Evolutionary conservation across 2,329 filamentous ascomycete species (phyloP), one percentile per base, ranked within the genome.

Genomic region (Colletotrichum liaoningense): DNA sequence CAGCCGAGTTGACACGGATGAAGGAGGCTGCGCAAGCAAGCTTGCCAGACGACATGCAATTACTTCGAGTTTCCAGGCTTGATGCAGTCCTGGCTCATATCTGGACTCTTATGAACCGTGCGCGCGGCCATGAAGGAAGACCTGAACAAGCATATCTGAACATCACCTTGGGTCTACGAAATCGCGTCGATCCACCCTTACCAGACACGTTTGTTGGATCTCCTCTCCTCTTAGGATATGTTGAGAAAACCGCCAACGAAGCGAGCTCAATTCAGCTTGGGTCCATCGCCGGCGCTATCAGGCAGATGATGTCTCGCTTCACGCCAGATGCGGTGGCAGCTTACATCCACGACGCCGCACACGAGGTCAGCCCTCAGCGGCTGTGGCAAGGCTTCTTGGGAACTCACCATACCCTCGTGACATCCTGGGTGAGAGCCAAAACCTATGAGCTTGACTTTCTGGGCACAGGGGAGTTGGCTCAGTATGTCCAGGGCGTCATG

Each of bases 381-480:
- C 73, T 88, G 19, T 88, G 86, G 87, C 83, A 85, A 72, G 83
- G 76, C 0, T 88, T 87, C 66, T 68, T 86, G 7, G 87, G 86
- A 0, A 69, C 75, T 0, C 77, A 79, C 26, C 86, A 88, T 76
- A 75, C 82, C 1, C 74, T 87, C 4, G 82, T 84, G 3, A 88
- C 86, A 5, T 84, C 82, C 0, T 88, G 86, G 86, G 79, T 81
- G 28, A 76, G 82, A 35, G 67, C 80, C 16, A 78, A 78, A 24
- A 76, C 82, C 9, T 83, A 85, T 22, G 81, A 86, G 49, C 81
- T 87, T 14, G 81, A 85, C 14, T 87, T 88, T 75, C 74, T 77
- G 38, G 77, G 77, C 5, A 67, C 73, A 2, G 62, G 65, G 1
- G 65, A 69, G 24, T 58, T 76, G 9, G 77, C 82, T 42, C 74